Evolutionary conservation across 2,329 filamentous ascomycete genomes (phyloP), one percentile per base, ranked within the genome.

Genomic region (Sarocladiaceae sp.): DNA sequence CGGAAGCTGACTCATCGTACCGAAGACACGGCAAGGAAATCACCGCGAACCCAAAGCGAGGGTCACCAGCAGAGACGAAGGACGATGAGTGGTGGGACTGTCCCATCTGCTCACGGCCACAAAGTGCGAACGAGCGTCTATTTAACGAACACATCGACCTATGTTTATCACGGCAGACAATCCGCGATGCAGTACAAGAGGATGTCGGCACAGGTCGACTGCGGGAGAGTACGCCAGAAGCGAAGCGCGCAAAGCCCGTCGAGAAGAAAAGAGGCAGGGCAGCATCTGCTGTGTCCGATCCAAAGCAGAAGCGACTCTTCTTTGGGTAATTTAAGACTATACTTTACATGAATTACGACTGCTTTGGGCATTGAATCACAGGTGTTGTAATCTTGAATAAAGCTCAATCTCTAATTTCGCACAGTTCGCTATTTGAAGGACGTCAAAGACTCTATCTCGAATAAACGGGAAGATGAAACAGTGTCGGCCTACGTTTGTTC

Each of bases 91-190:
- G 70, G 61, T 97, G 90, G 90, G 75, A 83, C 29, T 98, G 93
- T 61, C 93, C 93, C 0, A 86, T 97, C 34, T 98, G 93, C 61
- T 66, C 69, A n/a, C 72, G 83, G 13, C 82, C 87, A 0, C 90
- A 96, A 56, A 57, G 70, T 1, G 78, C 88, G 0, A 75, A 91
- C 41, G 88, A 96, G 59, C 74, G 73, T 35, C 68, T 67, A 1
- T 95, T 97, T 65, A 98, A 98, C 53, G 79, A 85, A 46, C 93
- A 98, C 57, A 89, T 98, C 43, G 93, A 98, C 60, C 76, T 85
- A 7, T 98, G 93, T 60, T 74, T 98, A 2, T 96, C 90, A 1
- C 75, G 83, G 45, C 80, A 86, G 56, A 87, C 88, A 0, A 97
- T 98, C 54, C 83, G 83, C 35, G 88, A 96, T 55, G 84, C 80